A percentile compares a stretch with the other conserved stretches of the same genome.
Conservation (phyloP, 2,329 filamentous ascomycete species). For the Fusarium falciforme region DNA sequence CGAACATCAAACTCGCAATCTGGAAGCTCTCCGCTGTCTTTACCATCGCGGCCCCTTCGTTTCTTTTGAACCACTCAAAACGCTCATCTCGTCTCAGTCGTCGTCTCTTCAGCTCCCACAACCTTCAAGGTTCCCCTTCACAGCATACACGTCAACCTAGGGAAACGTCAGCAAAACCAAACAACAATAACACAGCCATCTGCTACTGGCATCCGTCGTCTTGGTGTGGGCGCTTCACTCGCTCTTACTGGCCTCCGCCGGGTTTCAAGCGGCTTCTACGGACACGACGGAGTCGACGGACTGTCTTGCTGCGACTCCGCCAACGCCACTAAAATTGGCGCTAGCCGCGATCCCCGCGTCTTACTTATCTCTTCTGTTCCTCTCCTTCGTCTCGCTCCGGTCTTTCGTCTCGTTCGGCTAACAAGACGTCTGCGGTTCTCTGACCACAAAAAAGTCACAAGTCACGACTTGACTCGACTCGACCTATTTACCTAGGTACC, state of each 20-base stretch:
- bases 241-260: not conserved
- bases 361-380: conserved; percentile 31
- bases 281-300: conserved; percentile 14
- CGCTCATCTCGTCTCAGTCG: not conserved
- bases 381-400: conserved; percentile 2
- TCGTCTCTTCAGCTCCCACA: not conserved
- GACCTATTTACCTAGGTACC: not conserved
- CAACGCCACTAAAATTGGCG: conserved; percentile 39
- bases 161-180: not conserved
- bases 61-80: not conserved
- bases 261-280: conserved; percentile 12
- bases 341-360: conserved; percentile 45
- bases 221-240: not conserved
- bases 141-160: not conserved
- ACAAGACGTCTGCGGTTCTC: not conserved
- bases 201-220: not conserved
- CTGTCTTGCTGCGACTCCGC: conserved; percentile 37
- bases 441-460: conserved; percentile 5
- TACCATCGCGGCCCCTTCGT: not conserved
- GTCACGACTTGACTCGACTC: not conserved
- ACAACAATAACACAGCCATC: not conserved
- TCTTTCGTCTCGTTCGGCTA: not conserved
- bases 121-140: not conserved
- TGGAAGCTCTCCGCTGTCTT: conserved; percentile 1
- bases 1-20: conserved; percentile 6